Evolutionary conservation across 192 early-diverging fungal species (phyloP).

Genomic region (Coemansia sp.): DNA sequence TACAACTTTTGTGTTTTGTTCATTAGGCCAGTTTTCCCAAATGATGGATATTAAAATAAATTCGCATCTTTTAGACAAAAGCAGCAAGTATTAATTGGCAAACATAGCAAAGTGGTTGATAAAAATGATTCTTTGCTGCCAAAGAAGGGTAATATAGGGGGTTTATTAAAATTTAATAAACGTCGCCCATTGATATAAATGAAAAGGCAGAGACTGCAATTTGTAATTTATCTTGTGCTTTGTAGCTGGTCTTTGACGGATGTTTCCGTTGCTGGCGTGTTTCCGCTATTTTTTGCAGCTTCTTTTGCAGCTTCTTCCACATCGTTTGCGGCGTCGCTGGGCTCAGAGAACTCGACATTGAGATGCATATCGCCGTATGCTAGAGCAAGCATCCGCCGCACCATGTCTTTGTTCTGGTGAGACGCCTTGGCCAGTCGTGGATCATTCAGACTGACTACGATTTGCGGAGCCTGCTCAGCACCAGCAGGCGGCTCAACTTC

Average conservation of each 20-base stretch:
- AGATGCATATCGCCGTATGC: conserved; percentile 25
- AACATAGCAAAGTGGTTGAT: no score
- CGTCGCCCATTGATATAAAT: no score
- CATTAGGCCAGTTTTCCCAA: no score
- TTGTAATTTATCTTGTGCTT: not conserved
- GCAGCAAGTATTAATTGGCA: no score
- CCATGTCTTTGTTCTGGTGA: conserved; percentile 18
- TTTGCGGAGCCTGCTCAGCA: conserved; percentile 14
- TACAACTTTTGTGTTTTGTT: no score
- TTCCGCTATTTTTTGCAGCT: not conserved
- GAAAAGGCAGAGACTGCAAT: not conserved
- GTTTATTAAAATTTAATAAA: no score
- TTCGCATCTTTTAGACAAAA: no score
- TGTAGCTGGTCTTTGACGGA: not conserved
- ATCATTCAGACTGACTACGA: conserved; percentile 34
- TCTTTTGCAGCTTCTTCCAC: not conserved
- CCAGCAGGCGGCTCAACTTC: not conserved
- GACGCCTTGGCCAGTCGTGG: conserved; percentile 11
- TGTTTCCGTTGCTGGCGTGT: not conserved
- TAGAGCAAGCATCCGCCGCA: conserved; percentile 27
- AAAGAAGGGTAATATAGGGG: no score
- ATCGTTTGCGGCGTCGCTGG: not conserved
- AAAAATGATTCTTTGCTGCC: no score
- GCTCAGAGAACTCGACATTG: conserved; percentile 18
- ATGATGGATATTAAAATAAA: no score